Conservation (phyloP, 805 yeast species). For the Metschnikowia anglica region DNA sequence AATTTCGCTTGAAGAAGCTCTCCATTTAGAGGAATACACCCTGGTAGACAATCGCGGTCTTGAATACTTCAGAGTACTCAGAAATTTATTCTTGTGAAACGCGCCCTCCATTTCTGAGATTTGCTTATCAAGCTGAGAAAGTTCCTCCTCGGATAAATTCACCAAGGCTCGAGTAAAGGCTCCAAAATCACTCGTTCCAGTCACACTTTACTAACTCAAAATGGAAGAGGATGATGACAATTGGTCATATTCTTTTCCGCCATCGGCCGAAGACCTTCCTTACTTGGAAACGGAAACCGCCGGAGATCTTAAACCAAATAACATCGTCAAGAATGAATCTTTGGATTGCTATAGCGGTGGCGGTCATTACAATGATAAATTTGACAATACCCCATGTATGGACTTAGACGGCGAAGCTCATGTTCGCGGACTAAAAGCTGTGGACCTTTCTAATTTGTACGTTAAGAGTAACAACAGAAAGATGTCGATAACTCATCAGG, state of each 20-base stretch:
- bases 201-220: no score
- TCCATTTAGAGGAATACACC: no score
- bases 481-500: background rate
- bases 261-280: conserved; percentile 34
- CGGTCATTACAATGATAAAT: background rate
- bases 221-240: conserved; percentile 40
- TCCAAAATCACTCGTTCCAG: no score
- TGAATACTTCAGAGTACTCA: background rate
- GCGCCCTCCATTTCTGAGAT: background rate
- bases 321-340: no score
- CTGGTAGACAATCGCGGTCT: no score
- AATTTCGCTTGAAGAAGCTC: no score
- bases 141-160: background rate
- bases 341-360: no score
- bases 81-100: background rate
- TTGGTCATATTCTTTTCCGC: conserved; percentile 42
- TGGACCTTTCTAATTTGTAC: background rate
- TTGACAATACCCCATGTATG: background rate
- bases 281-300: background rate
- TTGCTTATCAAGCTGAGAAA: background rate
- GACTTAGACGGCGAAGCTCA: background rate
- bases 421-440: background rate
- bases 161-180: no score
- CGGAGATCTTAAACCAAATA: no score
- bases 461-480: background rate